These are phyloP conservation scores for Zymoseptoria passerinii DNA, from an alignment of 2,329 filamentous ascomycete species.

Conservation along the genomic window DNA sequence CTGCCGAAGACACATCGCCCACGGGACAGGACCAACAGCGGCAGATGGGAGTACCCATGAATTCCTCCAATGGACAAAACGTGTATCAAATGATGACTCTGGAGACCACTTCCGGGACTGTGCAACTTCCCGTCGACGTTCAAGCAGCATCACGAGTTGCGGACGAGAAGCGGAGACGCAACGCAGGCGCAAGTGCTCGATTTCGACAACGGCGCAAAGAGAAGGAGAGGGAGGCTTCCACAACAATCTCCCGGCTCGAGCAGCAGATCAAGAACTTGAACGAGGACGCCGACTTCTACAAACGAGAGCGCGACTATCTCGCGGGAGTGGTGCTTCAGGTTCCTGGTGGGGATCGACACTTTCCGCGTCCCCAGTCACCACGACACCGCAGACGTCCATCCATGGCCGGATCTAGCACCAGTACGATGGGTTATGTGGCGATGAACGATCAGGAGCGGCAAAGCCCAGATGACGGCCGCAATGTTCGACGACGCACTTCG, in stretches of 20 bases:
- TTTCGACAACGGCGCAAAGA: constrained; percentile 77
- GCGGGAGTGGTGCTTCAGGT: constrained; percentile 56
- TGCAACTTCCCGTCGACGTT: constrained; percentile 64
- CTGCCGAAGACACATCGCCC: constrained; percentile 4
- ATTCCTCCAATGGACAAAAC: constrained; percentile 37
- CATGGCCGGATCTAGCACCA: constrained; percentile 5
- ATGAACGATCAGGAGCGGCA: constrained; percentile 16
- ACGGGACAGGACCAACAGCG: constrained; percentile 19
- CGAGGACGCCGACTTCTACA: constrained; percentile 65
- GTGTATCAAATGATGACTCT: constrained; percentile 48
- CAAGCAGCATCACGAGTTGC: constrained; percentile 74
- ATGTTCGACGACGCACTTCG: constrained; percentile 23
- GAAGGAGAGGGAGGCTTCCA: constrained; percentile 64
- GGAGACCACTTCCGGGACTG: constrained; percentile 43
- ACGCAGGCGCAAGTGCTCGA: constrained; percentile 75
- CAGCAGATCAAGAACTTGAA: constrained; percentile 58
- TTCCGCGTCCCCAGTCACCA: constrained; percentile 38
- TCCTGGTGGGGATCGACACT: constrained; percentile 43
- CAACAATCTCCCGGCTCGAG: constrained; percentile 61
- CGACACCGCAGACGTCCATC: constrained; percentile 24
- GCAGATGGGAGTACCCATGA: constrained; percentile 37
- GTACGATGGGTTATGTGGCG: constrained; percentile 13
- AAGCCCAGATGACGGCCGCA: constrained; percentile 23
- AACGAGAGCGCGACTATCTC: constrained; percentile 62
- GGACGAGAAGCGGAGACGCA: constrained; percentile 77